phyloP scores from a whole-genome alignment of 1,284 basidiomycete species.

The Pseudomicrostroma phylloplanum region DNA sequence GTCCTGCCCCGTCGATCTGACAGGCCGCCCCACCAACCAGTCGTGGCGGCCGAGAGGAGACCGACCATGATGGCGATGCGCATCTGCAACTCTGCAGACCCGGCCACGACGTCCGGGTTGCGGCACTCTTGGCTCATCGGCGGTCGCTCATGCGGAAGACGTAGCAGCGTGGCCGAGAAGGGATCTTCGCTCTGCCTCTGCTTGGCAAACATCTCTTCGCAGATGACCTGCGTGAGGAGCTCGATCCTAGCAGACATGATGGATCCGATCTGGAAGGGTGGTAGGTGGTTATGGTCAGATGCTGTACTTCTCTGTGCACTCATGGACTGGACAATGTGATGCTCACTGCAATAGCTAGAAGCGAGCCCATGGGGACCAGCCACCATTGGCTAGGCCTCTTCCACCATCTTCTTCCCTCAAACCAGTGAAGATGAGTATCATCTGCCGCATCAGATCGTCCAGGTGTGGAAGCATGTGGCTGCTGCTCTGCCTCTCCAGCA shows the following conservation, averaged over 20 bases:
- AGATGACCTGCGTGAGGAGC: conserved; percentile 41
- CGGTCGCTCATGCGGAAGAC: conserved; percentile 5
- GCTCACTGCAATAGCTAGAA: conserved; percentile 8
- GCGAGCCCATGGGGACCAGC: conserved; percentile 2
- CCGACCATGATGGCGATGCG: conserved; percentile 69
- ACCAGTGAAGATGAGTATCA: background rate
- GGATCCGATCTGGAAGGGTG: conserved; percentile 22
- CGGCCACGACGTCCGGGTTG: conserved; percentile 29
- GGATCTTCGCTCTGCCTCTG: background rate
- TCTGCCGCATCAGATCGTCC: background rate
- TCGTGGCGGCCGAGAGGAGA: conserved; percentile 71
- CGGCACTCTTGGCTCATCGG: conserved; percentile 23
- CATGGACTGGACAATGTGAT: too few species aligned
- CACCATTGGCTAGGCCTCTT: conserved; percentile 3
- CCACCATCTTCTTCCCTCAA: conserved; percentile 2
- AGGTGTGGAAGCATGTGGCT: background rate
- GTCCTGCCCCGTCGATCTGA: conserved; percentile 73
- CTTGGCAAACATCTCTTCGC: conserved; percentile 26
- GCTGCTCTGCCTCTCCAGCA: conserved; percentile 1
- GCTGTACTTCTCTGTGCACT: too few species aligned
- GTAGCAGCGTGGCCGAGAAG: background rate
- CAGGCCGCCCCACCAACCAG: conserved; percentile 79
- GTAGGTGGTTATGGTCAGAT: background rate
- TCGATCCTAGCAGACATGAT: conserved; percentile 42
- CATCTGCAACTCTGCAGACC: conserved; percentile 32